Base-by-base conservation (phyloP, 2,329 filamentous ascomycete species). In the Aspergillus unguis region DNA sequence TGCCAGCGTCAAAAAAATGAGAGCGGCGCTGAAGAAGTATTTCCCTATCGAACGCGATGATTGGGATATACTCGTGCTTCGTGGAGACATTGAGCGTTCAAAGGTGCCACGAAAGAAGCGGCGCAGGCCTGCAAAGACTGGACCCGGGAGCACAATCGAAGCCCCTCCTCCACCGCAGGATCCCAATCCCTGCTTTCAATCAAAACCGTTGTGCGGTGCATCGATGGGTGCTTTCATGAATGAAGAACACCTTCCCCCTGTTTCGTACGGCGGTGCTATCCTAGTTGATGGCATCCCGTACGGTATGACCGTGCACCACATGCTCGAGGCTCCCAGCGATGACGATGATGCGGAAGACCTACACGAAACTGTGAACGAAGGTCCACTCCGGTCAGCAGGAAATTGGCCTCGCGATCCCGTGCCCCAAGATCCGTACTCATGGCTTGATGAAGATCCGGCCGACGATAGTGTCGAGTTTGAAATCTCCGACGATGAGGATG, bases 301-400 rank as follows among this genome's bases (percentile, higher is more conserved):
- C 64, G 92, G 92, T 9, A 94, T 97, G 89, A 96, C 90, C 25
- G 92, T 97, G 0, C 92, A 97, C 65, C 92, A 97, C 70, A 92
- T 97, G 85, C 82, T 97, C 2, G 92, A 96, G 62, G 73, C 76
- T 9, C 76, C 81, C 8, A 81, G 80, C 53, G 78, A 81, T 41
- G 79, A 81, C 40, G 79, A 82, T 10, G 75, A 73, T 7, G 69
- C 71, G 11, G 66, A 70, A 1, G 68, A 72, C 11, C 64, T 71
- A n/a, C 61, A 67, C 40, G 59, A 59, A 11, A 65, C 67, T 28
- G 65, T 52, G 4, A 59, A 60, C 8, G 65, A 68, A 29, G 65
- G 52, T 3, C 69, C 74, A 10, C 64, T 67, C 25, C 69, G 80
- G 5, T 80, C 79, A 3, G 75, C 76, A 44, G 77, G 75, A n/a